Evolutionary conservation across 2,329 filamentous ascomycete genomes (phyloP).

Genomic region (Capronia coronata): DNA sequence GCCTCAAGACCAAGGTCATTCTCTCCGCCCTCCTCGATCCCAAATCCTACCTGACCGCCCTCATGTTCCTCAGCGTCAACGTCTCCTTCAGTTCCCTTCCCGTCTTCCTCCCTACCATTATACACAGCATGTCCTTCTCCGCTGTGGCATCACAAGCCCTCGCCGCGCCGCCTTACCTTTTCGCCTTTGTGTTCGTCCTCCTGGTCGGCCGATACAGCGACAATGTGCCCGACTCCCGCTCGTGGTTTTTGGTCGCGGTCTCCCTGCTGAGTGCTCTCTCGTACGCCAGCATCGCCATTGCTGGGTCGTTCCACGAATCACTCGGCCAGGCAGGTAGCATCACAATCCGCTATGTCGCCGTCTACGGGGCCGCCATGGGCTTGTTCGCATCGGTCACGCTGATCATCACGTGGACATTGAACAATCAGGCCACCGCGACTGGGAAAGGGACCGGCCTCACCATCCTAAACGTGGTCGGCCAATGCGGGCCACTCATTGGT

Average conservation of each 20-base stretch:
- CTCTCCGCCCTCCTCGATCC: conserved; percentile 47
- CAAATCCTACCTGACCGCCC: conserved; percentile 65
- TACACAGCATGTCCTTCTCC: conserved; percentile 59
- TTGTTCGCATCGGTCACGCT: conserved; percentile 81
- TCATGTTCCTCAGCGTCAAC: conserved; percentile 83
- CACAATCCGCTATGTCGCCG: conserved; percentile 58
- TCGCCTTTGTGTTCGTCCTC: conserved; percentile 60
- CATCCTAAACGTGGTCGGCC: conserved; percentile 72
- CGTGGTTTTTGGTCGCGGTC: conserved; percentile 61
- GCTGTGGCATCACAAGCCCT: conserved; percentile 65
- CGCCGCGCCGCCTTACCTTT: conserved; percentile 72
- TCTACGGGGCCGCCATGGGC: conserved; percentile 71
- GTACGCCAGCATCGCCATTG: conserved; percentile 56
- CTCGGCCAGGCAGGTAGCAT: conserved; percentile 33
- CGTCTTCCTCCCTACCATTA: conserved; percentile 77
- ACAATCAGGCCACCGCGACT: conserved; percentile 67
- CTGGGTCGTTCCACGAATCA: conserved; percentile 42
- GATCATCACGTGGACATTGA: conserved; percentile 81
- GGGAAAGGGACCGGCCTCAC: conserved; percentile 71
- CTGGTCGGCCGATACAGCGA: conserved; percentile 68
- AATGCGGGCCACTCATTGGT: conserved; percentile 68
- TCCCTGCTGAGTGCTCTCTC: conserved; percentile 60
- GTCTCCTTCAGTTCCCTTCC: conserved; percentile 83
- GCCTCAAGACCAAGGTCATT: conserved; percentile 15
- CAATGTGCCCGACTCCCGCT: conserved; percentile 51